phyloP scores from a whole-genome alignment of 1,284 basidiomycete species.

The Leccinum pachyderme region DNA sequence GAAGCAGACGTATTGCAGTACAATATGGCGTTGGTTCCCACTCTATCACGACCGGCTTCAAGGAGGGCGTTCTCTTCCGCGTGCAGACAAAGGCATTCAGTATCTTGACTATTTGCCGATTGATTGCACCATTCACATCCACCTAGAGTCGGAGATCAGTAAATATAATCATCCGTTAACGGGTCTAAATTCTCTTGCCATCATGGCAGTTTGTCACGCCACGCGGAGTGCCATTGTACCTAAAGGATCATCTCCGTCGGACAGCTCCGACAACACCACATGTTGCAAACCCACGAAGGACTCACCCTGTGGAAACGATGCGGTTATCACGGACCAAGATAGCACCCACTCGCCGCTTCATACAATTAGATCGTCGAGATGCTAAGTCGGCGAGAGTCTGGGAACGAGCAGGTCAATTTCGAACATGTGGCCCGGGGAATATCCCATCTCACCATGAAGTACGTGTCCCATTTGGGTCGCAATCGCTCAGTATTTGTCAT shows the following conservation, averaged over 20 bases:
- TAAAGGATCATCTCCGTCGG: constrained; percentile 28
- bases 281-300: constrained; percentile 5
- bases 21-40: constrained; percentile 80
- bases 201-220: constrained; percentile 88
- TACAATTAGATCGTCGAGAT: constrained; percentile 88
- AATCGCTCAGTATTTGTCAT: constrained; percentile 71
- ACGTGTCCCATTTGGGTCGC: constrained; percentile 89
- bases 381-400: constrained; percentile 87
- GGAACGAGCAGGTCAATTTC: constrained; percentile 5
- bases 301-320: constrained; percentile 88
- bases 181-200: constrained; percentile 29
- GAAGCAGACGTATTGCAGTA: constrained; percentile 82
- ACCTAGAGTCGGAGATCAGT: constrained; percentile 34
- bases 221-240: constrained; percentile 96
- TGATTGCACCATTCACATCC: constrained; percentile 82
- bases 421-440: not conserved
- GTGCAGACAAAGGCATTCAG: constrained; percentile 92
- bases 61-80: constrained; percentile 98
- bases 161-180: not conserved
- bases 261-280: constrained; percentile 1
- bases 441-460: constrained; percentile 78
- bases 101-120: constrained; percentile 34
- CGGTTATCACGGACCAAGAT: constrained; percentile 86
- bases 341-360: constrained; percentile 96
- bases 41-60: constrained; percentile 85